phyloP scores from a whole-genome alignment of 2,329 filamentous ascomycete species.

The Phialemonium atrogriseum region DNA sequence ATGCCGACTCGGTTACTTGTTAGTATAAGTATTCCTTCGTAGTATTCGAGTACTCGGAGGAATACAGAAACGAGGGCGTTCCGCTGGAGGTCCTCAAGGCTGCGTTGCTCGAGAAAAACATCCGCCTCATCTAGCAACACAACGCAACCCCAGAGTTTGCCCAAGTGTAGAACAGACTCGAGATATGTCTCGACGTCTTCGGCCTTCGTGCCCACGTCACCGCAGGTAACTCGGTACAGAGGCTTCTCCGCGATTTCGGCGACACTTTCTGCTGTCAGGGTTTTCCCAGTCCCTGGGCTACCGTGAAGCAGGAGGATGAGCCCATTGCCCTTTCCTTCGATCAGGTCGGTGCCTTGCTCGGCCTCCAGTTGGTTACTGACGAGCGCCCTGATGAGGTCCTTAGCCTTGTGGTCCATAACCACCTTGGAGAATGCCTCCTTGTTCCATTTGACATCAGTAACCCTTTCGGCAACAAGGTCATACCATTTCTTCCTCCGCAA shows the following conservation, averaged over 20 bases:
- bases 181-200: conserved; percentile 23
- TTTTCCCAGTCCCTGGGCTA: conserved; percentile 22
- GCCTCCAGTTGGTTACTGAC: conserved; percentile 10
- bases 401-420: conserved; percentile 7
- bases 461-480: conserved; percentile 5
- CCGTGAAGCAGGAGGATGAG: conserved; percentile 22
- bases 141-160: conserved; percentile 22
- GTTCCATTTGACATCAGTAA: conserved; percentile 7
- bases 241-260: conserved; percentile 23
- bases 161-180: conserved; percentile 19
- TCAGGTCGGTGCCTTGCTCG: conserved; percentile 18
- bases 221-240: conserved; percentile 22
- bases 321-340: conserved; percentile 21
- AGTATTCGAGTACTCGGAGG: conserved; percentile 24
- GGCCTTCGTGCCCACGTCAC: conserved; percentile 23
- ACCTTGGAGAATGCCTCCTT: conserved; percentile 5
- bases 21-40: conserved; percentile 28
- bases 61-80: conserved; percentile 25
- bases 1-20: conserved; percentile 25
- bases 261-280: conserved; percentile 22
- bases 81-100: conserved; percentile 16
- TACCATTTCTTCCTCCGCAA: conserved; percentile 5
- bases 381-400: conserved; percentile 14
- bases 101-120: conserved; percentile 22
- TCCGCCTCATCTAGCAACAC: conserved; percentile 26